phyloP scores from a whole-genome alignment of 208 protist species.

The Porcisia deanei region DNA sequence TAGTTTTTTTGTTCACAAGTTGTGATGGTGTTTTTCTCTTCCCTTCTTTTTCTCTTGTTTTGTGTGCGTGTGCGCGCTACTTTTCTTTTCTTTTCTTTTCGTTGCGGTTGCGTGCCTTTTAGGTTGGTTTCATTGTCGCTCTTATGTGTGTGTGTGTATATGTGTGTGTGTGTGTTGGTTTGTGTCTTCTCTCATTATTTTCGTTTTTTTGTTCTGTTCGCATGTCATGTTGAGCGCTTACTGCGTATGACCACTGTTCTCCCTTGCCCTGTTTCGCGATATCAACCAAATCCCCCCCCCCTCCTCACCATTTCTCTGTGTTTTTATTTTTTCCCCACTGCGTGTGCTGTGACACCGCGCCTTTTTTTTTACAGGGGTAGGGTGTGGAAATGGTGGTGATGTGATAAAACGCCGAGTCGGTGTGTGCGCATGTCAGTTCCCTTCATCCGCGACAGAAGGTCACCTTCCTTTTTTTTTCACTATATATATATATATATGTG shows the following conservation, averaged over 20 bases:
- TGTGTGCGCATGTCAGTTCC: neutral
- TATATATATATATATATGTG: too few species aligned
- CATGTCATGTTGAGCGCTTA: neutral
- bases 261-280: neutral
- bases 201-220: neutral
- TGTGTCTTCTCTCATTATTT: neutral
- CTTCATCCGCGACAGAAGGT: neutral
- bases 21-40: neutral
- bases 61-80: neutral
- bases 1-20: neutral
- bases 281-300: too few species aligned
- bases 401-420: neutral
- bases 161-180: neutral
- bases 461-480: neutral
- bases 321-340: neutral
- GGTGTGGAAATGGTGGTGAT: neutral
- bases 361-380: neutral
- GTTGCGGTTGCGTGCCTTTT: too few species aligned
- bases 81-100: neutral
- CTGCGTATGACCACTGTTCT: neutral
- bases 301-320: neutral
- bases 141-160: neutral
- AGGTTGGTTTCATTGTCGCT: slow-evolving; percentile 2
- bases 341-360: neutral
- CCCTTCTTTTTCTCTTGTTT: neutral